phyloP scores from a whole-genome alignment of 176 grass and related monocot species.

The Elymus sibiricus region DNA sequence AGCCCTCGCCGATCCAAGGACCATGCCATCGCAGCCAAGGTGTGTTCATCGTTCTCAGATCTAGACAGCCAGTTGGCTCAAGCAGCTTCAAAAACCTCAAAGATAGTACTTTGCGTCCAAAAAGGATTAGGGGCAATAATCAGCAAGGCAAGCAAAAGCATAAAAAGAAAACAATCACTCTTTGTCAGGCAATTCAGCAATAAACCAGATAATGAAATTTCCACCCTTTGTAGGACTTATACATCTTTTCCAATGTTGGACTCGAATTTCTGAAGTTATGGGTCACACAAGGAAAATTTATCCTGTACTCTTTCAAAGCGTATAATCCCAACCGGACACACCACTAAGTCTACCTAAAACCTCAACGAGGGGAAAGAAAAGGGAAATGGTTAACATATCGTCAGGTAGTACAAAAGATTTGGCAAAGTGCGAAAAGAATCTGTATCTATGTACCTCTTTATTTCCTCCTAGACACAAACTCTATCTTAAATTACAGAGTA shows the following conservation, averaged over 20 bases:
- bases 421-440: constrained; percentile 33
- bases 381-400: constrained; percentile 34
- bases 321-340: constrained; percentile 17
- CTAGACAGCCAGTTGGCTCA: too few relatives aligned
- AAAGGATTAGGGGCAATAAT: too few relatives aligned
- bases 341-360: constrained; percentile 32
- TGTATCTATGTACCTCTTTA: constrained; percentile 76
- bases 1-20: too few relatives aligned
- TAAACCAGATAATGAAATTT: neutral
- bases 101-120: too few relatives aligned
- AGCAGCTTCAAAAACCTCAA: too few relatives aligned
- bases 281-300: neutral
- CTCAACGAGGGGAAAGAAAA: constrained; percentile 17
- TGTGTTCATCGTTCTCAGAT: too few relatives aligned
- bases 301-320: constrained; percentile 15
- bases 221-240: neutral
- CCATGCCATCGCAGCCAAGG: too few relatives aligned
- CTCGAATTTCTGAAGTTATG: neutral
- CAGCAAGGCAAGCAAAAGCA: neutral
- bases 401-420: constrained; percentile 43
- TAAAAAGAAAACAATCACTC: neutral
- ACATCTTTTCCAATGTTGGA: neutral
- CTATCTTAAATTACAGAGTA: constrained; percentile 49
- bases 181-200: neutral
- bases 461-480: constrained; percentile 56